Percentiles rank a stretch among this genome's conserved stretches.
These are phyloP conservation scores for Fabrea salina DNA, from an alignment of 169 alveolate genomes.

Conservation along the genomic window DNA sequence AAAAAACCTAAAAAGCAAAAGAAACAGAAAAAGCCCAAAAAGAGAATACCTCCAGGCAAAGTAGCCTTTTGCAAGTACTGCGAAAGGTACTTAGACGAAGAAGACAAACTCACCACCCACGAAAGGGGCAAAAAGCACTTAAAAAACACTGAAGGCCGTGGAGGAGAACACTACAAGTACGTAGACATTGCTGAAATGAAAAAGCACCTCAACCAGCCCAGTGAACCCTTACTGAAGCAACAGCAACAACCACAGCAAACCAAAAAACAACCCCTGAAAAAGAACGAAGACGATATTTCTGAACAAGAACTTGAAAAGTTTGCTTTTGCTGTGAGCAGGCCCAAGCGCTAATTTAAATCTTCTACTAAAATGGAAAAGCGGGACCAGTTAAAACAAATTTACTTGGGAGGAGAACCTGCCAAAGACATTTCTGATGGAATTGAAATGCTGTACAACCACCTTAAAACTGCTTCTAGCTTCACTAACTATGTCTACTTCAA, in stretches of 20 bases:
- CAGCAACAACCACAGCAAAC: too few relatives aligned
- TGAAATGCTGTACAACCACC: neutral
- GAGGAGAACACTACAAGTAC: neutral
- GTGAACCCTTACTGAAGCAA: too few relatives aligned
- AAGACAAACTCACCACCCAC: neutral
- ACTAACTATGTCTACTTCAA: neutral
- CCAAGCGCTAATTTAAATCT: too few relatives aligned
- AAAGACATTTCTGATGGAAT: neutral
- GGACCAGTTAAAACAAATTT: too few relatives aligned
- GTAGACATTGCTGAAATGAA: neutral
- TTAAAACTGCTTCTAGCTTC: neutral
- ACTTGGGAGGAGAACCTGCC: too few relatives aligned
- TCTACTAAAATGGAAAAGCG: too few relatives aligned
- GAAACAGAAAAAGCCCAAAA: neutral
- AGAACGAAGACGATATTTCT: too few relatives aligned
- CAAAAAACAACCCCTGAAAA: too few relatives aligned
- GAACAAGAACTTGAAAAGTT: too few relatives aligned
- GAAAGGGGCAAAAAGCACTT: slow-evolving; percentile 8
- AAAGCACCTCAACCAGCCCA: too few relatives aligned
- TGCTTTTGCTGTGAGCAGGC: too few relatives aligned
- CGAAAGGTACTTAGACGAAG: neutral
- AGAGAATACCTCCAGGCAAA: slow-evolving; percentile 4
- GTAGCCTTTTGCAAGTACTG: slow-evolving; percentile 14
- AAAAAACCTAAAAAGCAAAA: neutral
- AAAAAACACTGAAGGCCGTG: neutral